Conservation (phyloP, 78 protist species). For the Dictyostelium firmibasis region DNA sequence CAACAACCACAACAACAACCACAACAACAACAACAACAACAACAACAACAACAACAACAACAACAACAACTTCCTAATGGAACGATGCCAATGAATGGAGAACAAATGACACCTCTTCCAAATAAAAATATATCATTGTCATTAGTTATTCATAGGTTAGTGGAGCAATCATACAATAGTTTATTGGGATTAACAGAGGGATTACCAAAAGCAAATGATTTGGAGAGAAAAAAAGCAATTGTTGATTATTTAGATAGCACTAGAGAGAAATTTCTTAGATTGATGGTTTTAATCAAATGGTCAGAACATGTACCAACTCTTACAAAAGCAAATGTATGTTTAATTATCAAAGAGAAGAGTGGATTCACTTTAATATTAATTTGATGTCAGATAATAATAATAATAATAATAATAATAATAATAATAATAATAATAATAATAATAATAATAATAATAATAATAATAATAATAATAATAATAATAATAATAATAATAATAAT, state of each 20-base stretch:
- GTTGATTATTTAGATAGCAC: conserved; percentile 43
- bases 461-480: no score
- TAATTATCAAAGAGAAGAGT: background rate
- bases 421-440: no score
- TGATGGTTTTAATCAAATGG: conserved; percentile 53
- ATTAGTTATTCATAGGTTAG: conserved; percentile 43
- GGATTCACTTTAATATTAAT: no score
- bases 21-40: background rate
- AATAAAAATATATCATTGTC: conserved; percentile 23
- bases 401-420: no score
- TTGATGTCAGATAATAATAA: no score
- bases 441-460: no score
- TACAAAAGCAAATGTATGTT: conserved; percentile 50
- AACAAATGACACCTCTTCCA: background rate
- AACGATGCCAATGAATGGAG: background rate
- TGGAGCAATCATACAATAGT: conserved; percentile 59
- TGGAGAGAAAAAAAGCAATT: conserved; percentile 41
- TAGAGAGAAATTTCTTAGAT: conserved; percentile 41
- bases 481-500: no score
- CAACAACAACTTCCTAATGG: background rate
- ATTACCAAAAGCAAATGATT: conserved; percentile 13
- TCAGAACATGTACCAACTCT: conserved; percentile 57
- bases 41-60: background rate
- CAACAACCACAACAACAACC: no score
- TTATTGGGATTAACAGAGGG: conserved; percentile 21